These are phyloP conservation scores for Saturnispora dispora DNA, from an alignment of 805 yeast species.

Conservation along the genomic window DNA sequence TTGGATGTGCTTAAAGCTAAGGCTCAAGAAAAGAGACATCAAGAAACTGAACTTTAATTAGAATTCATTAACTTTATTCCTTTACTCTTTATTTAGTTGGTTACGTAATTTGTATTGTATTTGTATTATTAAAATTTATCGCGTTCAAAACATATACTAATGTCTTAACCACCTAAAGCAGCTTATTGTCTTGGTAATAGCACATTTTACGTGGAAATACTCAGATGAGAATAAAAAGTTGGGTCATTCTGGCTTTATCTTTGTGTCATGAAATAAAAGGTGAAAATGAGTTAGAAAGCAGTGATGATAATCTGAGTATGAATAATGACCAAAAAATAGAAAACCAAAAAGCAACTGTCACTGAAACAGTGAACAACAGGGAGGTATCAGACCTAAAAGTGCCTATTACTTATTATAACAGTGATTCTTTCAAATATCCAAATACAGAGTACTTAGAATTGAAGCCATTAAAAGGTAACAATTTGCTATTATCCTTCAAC, in stretches of 20 bases:
- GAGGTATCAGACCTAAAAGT: neutral
- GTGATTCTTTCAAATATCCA: slow-evolving; percentile 24
- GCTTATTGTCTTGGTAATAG: neutral
- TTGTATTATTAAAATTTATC: neutral
- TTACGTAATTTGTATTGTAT: neutral
- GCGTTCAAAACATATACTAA: neutral
- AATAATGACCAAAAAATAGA: neutral
- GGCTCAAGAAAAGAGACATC: slow-evolving; percentile 17
- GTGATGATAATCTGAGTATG: neutral
- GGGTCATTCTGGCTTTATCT: neutral
- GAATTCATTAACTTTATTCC: neutral
- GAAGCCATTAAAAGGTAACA: slow-evolving; percentile 66
- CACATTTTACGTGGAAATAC: neutral
- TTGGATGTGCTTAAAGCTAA: slow-evolving; percentile 21
- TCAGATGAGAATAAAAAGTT: neutral
- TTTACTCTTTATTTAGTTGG: neutral
- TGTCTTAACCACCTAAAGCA: neutral
- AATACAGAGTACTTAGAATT: slow-evolving; percentile 56
- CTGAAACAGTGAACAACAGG: neutral
- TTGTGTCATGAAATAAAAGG: neutral
- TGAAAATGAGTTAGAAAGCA: neutral
- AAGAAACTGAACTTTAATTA: slow-evolving; percentile 4
- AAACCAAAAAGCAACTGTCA: neutral
- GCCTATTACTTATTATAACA: neutral
- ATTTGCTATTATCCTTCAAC: slow-evolving; percentile 58